Percentiles rank a stretch among this genome's conserved stretches.
Evolutionary conservation across 441 rosid species (phyloP).

Genomic region (Pelargonium fulgidum): DNA sequence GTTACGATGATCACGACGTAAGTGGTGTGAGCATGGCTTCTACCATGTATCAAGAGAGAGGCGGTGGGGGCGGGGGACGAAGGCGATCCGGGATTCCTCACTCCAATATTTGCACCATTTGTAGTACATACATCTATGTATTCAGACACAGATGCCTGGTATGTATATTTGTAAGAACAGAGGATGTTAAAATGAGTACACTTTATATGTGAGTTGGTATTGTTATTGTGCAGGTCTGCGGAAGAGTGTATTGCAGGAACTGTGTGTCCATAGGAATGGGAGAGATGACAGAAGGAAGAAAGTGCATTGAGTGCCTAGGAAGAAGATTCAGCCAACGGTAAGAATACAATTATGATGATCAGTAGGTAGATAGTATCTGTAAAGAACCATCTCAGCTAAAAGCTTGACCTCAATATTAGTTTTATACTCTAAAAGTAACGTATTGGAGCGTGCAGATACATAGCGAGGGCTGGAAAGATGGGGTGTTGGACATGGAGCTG

Average conservation of each 20-base stretch:
- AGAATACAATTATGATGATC: too few relatives aligned
- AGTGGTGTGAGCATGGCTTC: slow-evolving; percentile 41
- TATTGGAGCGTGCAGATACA: slow-evolving; percentile 34
- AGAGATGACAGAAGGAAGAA: slow-evolving; percentile 59
- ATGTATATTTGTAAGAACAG: neutral
- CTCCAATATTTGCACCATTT: slow-evolving; percentile 58
- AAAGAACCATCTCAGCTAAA: too few relatives aligned
- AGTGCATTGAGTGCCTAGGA: slow-evolving; percentile 50
- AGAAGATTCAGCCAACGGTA: slow-evolving; percentile 53
- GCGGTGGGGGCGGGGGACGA: slow-evolving; percentile 30
- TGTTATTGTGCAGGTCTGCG: slow-evolving; percentile 43
- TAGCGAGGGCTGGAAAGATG: slow-evolving; percentile 41
- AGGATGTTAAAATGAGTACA: neutral
- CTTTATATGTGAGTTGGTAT: too few relatives aligned
- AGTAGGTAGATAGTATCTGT: too few relatives aligned
- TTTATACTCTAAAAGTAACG: too few relatives aligned
- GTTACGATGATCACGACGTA: slow-evolving; percentile 28
- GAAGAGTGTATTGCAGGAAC: slow-evolving; percentile 53
- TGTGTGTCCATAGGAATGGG: slow-evolving; percentile 53
- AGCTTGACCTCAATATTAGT: too few relatives aligned
- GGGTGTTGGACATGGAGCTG: slow-evolving; percentile 33
- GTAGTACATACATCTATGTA: slow-evolving; percentile 46
- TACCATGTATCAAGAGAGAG: slow-evolving; percentile 18
- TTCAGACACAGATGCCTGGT: slow-evolving; percentile 63
- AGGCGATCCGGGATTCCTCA: slow-evolving; percentile 64